Evolutionary conservation across 495 filamentous ascomycete species (phyloP).

Genomic region (Lindgomyces ingoldianus): DNA sequence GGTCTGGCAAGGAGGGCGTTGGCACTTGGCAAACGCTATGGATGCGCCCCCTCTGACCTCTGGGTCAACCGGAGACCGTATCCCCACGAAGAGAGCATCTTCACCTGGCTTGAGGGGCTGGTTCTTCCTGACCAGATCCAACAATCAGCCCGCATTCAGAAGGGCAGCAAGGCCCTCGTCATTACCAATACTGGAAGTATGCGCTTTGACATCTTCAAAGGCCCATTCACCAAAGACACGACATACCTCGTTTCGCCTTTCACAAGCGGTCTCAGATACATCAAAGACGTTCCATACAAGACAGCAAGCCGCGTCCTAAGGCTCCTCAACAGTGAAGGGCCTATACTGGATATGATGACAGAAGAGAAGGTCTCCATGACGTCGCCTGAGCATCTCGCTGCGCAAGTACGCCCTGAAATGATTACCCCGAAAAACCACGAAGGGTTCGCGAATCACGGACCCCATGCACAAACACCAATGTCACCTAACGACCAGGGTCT

Average conservation of each 20-base stretch:
- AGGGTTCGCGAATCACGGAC: not conserved
- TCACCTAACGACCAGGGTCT: not conserved
- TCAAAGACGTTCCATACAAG: constrained; percentile 75
- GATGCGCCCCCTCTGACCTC: constrained; percentile 78
- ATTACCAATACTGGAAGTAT: constrained; percentile 87
- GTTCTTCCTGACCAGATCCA: constrained; percentile 66
- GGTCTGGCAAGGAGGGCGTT: constrained; percentile 66
- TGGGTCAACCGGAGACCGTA: constrained; percentile 80
- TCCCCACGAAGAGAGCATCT: constrained; percentile 67
- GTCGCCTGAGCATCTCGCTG: constrained; percentile 46
- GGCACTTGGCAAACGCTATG: constrained; percentile 69
- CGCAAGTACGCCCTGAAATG: constrained; percentile 1
- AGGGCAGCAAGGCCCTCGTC: constrained; percentile 62
- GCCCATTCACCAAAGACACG: constrained; percentile 81
- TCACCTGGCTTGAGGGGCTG: constrained; percentile 72
- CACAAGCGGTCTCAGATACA: constrained; percentile 72
- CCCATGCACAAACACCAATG: constrained; percentile 5
- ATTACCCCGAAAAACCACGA: not conserved
- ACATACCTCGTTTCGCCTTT: constrained; percentile 88
- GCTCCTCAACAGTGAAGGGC: constrained; percentile 71
- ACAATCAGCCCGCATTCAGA: constrained; percentile 41
- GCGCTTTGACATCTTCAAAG: constrained; percentile 93
- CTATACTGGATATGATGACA: constrained; percentile 50
- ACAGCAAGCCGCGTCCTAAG: constrained; percentile 68
- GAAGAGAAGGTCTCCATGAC: constrained; percentile 40